phyloP scores from a whole-genome alignment of 495 filamentous ascomycete species.

The Neurospora tetraspora region DNA sequence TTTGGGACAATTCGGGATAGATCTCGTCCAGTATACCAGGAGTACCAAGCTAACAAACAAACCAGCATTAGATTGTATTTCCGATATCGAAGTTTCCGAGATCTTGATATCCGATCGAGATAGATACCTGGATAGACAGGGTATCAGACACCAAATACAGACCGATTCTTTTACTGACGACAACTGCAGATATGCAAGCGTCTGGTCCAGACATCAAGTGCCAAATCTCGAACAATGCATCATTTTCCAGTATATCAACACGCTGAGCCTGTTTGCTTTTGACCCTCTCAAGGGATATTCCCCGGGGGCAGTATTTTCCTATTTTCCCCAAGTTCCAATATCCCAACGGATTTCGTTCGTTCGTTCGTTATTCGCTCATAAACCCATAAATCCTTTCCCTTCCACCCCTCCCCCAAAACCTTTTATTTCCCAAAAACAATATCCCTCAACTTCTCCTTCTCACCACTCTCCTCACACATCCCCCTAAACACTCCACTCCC shows the following conservation, averaged over 20 bases:
- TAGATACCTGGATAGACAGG: too few relatives aligned
- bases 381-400: not conserved
- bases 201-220: not conserved
- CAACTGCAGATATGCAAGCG: not conserved
- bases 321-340: not conserved
- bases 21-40: not conserved
- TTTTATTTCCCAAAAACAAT: slow-evolving; percentile 36
- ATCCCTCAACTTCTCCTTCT: slow-evolving; percentile 48
- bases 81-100: too few relatives aligned
- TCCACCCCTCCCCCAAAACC: not conserved
- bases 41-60: not conserved
- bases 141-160: too few relatives aligned
- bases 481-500: slow-evolving; percentile 53
- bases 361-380: not conserved
- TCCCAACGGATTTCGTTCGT: not conserved
- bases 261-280: not conserved
- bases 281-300: not conserved
- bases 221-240: not conserved
- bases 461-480: slow-evolving; percentile 69
- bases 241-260: not conserved
- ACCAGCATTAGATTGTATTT: not conserved
- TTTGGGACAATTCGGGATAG: not conserved
- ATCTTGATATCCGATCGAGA: too few relatives aligned
- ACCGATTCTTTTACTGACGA: not conserved
- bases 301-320: not conserved